Evolutionary conservation across 2,329 filamentous ascomycete genomes (phyloP).

Genomic region (Pseudogymnoascus sp.): DNA sequence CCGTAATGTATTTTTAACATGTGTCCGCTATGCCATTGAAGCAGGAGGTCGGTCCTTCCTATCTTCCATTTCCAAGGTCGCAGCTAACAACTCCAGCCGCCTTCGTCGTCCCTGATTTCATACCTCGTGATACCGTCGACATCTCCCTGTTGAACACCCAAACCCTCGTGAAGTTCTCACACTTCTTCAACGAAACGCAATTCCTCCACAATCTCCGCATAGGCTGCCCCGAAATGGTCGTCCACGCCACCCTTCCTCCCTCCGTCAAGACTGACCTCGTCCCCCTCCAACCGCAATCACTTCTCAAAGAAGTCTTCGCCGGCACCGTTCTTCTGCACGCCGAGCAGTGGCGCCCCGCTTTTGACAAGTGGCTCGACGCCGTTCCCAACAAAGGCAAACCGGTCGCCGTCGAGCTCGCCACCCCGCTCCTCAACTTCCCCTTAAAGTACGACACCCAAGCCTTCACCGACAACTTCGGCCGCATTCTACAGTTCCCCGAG

Average conservation of each 20-base stretch:
- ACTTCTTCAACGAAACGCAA: slow-evolving; percentile 24
- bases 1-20: slow-evolving; percentile 40
- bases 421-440: slow-evolving; percentile 29
- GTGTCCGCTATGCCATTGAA: slow-evolving; percentile 42
- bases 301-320: slow-evolving; percentile 24
- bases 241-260: slow-evolving; percentile 17
- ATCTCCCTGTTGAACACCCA: slow-evolving; percentile 13
- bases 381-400: slow-evolving; percentile 9
- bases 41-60: slow-evolving; percentile 37
- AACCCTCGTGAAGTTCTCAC: slow-evolving; percentile 18
- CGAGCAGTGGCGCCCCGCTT: slow-evolving; percentile 24
- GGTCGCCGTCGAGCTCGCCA: slow-evolving; percentile 16
- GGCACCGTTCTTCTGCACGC: slow-evolving; percentile 27
- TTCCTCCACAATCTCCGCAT: slow-evolving; percentile 15
- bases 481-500: slow-evolving; percentile 30
- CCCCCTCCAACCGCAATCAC: slow-evolving; percentile 6
- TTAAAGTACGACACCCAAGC: slow-evolving; percentile 27
- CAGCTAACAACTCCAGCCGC: background rate
- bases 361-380: slow-evolving; percentile 22
- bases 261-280: slow-evolving; percentile 5
- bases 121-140: slow-evolving; percentile 14
- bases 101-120: slow-evolving; percentile 33
- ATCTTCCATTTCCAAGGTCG: slow-evolving; percentile 11
- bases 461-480: slow-evolving; percentile 35
- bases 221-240: slow-evolving; percentile 12